Evolutionary conservation across 345 rosid species (phyloP).

Genomic region (Pugionium dolabratum): DNA sequence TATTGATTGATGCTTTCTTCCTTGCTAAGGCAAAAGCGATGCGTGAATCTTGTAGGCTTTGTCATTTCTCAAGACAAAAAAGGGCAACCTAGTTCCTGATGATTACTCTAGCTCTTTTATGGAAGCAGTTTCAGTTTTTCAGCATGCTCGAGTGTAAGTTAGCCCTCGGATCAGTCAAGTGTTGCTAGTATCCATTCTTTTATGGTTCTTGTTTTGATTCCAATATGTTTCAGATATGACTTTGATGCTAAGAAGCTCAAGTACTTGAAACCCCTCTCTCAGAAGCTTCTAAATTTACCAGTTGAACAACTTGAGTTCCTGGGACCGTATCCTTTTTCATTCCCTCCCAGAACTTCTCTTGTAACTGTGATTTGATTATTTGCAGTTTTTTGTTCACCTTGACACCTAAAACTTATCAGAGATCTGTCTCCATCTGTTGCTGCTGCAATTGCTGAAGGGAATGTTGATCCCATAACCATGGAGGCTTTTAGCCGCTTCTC

Average conservation of each 20-base stretch:
- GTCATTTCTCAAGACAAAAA: slow-evolving; percentile 74
- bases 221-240: slow-evolving; percentile 61
- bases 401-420: slow-evolving; percentile 45
- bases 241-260: slow-evolving; percentile 48
- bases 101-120: slow-evolving; percentile 65
- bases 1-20: slow-evolving; percentile 1
- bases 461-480: slow-evolving; percentile 66
- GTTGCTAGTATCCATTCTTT: slow-evolving; percentile 10
- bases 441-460: slow-evolving; percentile 75
- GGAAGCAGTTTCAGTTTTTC: slow-evolving; percentile 84
- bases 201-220: slow-evolving; percentile 1
- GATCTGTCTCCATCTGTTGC: slow-evolving; percentile 72
- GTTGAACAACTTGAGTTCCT: slow-evolving; percentile 70
- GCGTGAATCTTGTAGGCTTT: slow-evolving; percentile 49
- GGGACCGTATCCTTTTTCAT: slow-evolving; percentile 82
- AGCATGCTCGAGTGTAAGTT: slow-evolving; percentile 72
- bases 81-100: slow-evolving; percentile 75
- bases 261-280: slow-evolving; percentile 66
- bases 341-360: slow-evolving; percentile 25
- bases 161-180: not conserved
- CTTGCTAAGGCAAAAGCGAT: slow-evolving; percentile 7
- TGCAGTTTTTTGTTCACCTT: slow-evolving; percentile 28
- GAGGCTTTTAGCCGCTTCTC: slow-evolving; percentile 56
- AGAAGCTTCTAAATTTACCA: slow-evolving; percentile 47
- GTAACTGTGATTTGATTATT: not conserved